Base-by-base conservation (phyloP, 2,329 filamentous ascomycete genomes). In the Tolypocladium endophyticum region DNA sequence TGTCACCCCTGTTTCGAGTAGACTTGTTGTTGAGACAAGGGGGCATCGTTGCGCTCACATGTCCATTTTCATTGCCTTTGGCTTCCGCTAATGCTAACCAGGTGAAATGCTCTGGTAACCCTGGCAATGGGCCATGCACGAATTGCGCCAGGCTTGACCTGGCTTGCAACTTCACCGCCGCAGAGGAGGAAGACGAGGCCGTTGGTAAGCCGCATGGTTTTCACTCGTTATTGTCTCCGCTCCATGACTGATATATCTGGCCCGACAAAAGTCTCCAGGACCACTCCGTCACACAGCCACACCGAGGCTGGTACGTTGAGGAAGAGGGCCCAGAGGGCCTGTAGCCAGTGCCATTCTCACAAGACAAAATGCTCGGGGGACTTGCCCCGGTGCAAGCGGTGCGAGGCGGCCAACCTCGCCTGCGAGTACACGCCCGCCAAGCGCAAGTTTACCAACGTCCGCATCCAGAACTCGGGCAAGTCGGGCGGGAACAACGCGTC, bases 331-430 rank as follows among this genome's bases (percentile, higher is more conserved):
- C 75, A 77, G 58, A 64, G 74, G 56, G 75, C 75, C n/a, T 77
- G 75, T 62, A 70, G 67, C 30, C 69, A 76, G 57, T 77, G 75
- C 38, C 75, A 77, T 61, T 60, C 69, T 3, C 74, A 76, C 64
- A 77, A 77, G 64, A 76, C 74, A 1, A 76, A 76, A 61, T 77
- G 75, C 61, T 76, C 74, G 1, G 74, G 75, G 25, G 74, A 76
- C 56, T 59, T 74, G 54, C 75, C 75, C 7, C 66, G 65, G 35
- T 77, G 75, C 62, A 70, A 72, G 61, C 67, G 75, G 58, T 77
- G 75, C 62, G 69, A 73, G 54, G 61, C 61, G 1, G 65, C 66
- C 36, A 67, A 69, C 33, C 62, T 77, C n/a, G 56, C 58, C 20
- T 77, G 75, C 66, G 74, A 76, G 62, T 77, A 77, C 61, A 71